A percentile compares a stretch with the other conserved stretches of the same genome.
phyloP scores from a whole-genome alignment of 192 early-diverging fungal species.

The Backusella mclennaniae region DNA sequence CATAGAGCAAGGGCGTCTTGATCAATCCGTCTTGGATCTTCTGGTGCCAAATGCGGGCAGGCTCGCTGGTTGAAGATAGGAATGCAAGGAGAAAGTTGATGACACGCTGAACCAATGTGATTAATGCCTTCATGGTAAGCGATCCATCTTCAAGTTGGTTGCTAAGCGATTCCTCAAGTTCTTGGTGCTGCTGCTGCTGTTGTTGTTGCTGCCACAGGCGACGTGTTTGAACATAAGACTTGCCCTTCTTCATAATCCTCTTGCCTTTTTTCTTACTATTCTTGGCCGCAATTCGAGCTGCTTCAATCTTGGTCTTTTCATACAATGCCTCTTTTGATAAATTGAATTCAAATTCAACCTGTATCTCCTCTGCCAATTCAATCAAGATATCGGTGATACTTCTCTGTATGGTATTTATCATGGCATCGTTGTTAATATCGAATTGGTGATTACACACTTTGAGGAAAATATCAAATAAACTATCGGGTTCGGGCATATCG shows the following conservation, averaged over 20 bases:
- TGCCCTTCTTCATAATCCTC: neutral
- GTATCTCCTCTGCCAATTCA: conserved; percentile 9
- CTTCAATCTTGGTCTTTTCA: conserved; percentile 1
- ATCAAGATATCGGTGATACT: neutral
- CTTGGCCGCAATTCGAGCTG: neutral
- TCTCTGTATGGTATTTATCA: neutral
- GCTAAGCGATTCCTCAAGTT: neutral
- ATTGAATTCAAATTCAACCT: conserved; percentile 2
- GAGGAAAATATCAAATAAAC: conserved; percentile 12
- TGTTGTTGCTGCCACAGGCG: neutral
- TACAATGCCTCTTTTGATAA: neutral
- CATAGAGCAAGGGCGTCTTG: conserved; percentile 5
- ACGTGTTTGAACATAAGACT: neutral
- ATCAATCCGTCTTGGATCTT: neutral
- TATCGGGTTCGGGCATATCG: conserved; percentile 16
- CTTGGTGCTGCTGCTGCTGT: neutral
- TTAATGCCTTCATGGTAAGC: conserved; percentile 4
- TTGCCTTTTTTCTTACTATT: neutral
- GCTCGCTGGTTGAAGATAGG: neutral
- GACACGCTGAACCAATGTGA: neutral
- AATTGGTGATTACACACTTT: neutral
- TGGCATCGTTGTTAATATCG: neutral
- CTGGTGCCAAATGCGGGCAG: neutral
- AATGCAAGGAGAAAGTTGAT: conserved; percentile 7
- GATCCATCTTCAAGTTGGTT: neutral